A percentile compares a stretch with the other conserved stretches of the same genome.
phyloP scores from a whole-genome alignment of 1,139 yeast genomes.

The Pichia sp. region DNA sequence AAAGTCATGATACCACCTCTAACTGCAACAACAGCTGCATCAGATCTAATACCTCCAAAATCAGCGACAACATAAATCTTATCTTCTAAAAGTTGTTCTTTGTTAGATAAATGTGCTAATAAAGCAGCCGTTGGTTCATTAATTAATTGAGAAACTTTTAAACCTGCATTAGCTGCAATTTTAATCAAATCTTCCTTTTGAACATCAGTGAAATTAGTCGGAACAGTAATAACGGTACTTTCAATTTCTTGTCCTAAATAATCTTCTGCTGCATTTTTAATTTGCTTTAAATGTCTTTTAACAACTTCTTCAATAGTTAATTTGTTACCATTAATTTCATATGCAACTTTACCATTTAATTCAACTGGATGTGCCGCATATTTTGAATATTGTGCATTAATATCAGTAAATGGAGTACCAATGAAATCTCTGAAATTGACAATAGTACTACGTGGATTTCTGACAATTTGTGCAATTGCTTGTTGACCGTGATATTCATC shows the following conservation, averaged over 20 bases:
- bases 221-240: conserved; percentile 84
- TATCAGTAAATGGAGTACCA: conserved; percentile 66
- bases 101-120: conserved; percentile 63
- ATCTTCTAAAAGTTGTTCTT: conserved; percentile 53
- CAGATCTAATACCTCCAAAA: conserved; percentile 95
- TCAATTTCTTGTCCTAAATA: conserved; percentile 78
- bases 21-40: conserved; percentile 88
- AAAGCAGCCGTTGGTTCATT: conserved; percentile 93
- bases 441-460: conserved; percentile 84
- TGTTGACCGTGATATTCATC: conserved; percentile 98
- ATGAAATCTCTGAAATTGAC: conserved; percentile 90
- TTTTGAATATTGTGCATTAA: conserved; percentile 56
- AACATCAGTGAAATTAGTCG: conserved; percentile 74
- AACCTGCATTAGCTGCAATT: conserved; percentile 65
- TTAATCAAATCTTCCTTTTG: conserved; percentile 62
- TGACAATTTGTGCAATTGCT: conserved; percentile 85
- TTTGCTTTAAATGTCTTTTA: conserved; percentile 75
- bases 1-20: conserved; percentile 93
- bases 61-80: conserved; percentile 89
- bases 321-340: conserved; percentile 44
- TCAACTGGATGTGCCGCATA: conserved; percentile 73
- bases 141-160: conserved; percentile 79
- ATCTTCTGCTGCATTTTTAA: conserved; percentile 87
- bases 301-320: conserved; percentile 72
- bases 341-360: conserved; percentile 64